Base-by-base conservation (phyloP, 1,284 basidiomycete species). In the Apiotrichum montevideense region DNA sequence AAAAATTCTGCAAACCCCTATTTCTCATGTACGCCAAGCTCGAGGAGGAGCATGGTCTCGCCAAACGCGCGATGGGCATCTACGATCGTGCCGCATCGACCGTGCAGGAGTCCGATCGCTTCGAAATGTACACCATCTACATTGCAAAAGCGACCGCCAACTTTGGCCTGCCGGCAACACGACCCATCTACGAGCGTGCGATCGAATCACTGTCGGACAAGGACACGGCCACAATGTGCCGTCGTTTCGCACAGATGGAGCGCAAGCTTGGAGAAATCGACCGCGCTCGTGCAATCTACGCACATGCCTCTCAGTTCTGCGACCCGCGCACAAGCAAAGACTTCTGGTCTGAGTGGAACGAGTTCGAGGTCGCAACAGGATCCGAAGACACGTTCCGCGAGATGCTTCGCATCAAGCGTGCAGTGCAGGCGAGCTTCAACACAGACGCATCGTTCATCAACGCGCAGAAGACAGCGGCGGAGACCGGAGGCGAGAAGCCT, bases 261-360 rank as follows among this genome's bases (percentile, higher is more conserved):
- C 87, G 94, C 68, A 98, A 99, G 77, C 84, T 99, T 40, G 96
- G 96, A 60, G 96, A 99, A 79, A 96, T 98, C 73, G 96, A 99
- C 78, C 84, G 96, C 41, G 96, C 95, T 6, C 85, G 96, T 53
- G 88, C 93, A 0, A 89, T 98, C 67, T 98, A 96, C 69, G 94
- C 91, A 0, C 94, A 99, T 72, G 94, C 94, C 0, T 91, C 89
- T 35, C 96, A 98, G 72, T 98, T 98, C 82, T 98, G 94, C 77
- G 96, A 98, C 73, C 94, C 95, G 15, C 84, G 95, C 39, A 84
- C 88, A 61, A 83, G 88, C 68, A 84, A 89, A 51, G 86, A 87
- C 61, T 98, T 98, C 81, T 98, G 96, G 95, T 79, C 83, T 49
- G 90, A 94, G 74, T 98, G 95, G 95, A 95, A 98, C 76, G 81